Conservation (phyloP, 1,284 basidiomycete species). For the Naganishia sp. region DNA sequence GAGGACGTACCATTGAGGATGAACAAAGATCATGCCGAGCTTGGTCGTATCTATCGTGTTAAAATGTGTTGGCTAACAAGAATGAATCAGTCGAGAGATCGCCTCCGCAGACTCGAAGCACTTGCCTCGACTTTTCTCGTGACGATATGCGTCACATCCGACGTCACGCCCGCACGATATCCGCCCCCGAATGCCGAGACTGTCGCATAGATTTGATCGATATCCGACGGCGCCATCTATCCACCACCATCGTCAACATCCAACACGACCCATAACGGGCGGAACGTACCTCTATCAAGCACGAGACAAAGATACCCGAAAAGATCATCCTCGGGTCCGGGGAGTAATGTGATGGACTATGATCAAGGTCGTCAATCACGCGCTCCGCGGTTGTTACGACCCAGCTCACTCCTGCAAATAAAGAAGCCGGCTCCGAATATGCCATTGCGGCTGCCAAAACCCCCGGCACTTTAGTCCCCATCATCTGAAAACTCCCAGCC, state of each 20-base stretch:
- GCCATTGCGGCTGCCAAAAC: slow-evolving; percentile 62
- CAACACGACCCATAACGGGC: too few relatives aligned
- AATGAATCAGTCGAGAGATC: slow-evolving; percentile 71
- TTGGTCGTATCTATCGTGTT: slow-evolving; percentile 12
- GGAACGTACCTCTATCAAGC: slow-evolving; percentile 63
- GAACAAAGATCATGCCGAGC: slow-evolving; percentile 26
- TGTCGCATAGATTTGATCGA: slow-evolving; percentile 70
- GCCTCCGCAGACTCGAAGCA: slow-evolving; percentile 58
- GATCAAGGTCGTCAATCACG: not conserved
- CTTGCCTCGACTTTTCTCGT: slow-evolving; percentile 52
- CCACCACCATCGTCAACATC: too few relatives aligned
- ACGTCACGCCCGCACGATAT: slow-evolving; percentile 70
- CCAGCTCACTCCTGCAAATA: slow-evolving; percentile 50
- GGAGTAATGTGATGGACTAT: slow-evolving; percentile 63
- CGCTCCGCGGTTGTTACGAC: not conserved
- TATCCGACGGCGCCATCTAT: slow-evolving; percentile 64
- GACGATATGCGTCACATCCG: slow-evolving; percentile 83
- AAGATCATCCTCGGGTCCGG: slow-evolving; percentile 74
- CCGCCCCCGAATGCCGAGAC: slow-evolving; percentile 78
- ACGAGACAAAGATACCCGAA: slow-evolving; percentile 71
- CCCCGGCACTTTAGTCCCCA: not conserved
- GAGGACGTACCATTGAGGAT: slow-evolving; percentile 23
- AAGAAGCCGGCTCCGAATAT: slow-evolving; percentile 62
- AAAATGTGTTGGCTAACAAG: slow-evolving; percentile 61
- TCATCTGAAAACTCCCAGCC: too few relatives aligned